phyloP scores from a whole-genome alignment of 768 basidiomycete genomes.

The Sarcodon sp. region DNA sequence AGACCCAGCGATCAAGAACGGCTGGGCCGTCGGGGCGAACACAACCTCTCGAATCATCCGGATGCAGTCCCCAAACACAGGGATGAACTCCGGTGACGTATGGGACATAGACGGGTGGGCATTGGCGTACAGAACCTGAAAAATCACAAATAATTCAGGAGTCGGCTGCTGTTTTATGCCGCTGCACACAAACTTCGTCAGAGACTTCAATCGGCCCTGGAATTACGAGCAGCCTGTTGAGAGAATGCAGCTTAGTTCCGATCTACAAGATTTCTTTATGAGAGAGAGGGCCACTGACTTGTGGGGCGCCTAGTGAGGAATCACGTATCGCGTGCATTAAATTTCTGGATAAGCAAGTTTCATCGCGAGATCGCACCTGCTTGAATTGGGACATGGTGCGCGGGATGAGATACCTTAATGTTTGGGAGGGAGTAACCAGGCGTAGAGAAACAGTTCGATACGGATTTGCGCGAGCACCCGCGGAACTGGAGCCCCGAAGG shows the following conservation, averaged over 20 bases:
- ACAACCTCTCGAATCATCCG: constrained; percentile 74
- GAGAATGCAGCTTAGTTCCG: constrained; percentile 3
- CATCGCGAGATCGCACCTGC: no score
- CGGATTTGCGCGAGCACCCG: no score
- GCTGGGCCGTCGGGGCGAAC: constrained; percentile 68
- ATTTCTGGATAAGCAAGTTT: no score
- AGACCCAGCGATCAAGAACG: constrained; percentile 87
- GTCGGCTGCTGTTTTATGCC: constrained; percentile 1
- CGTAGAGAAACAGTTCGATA: no score
- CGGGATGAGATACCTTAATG: no score
- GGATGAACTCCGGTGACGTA: constrained; percentile 78
- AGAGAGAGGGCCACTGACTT: constrained; percentile 24
- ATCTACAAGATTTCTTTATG: neutral
- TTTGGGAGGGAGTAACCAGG: no score
- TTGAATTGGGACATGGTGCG: no score
- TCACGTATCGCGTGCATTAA: neutral
- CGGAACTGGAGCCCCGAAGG: no score
- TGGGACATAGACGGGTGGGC: constrained; percentile 88
- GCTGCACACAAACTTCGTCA: constrained; percentile 32
- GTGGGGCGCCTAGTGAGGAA: constrained; percentile 25
- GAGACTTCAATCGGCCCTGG: constrained; percentile 48
- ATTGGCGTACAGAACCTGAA: constrained; percentile 81
- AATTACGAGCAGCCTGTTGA: constrained; percentile 16
- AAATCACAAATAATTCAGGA: neutral
- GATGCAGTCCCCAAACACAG: constrained; percentile 81